These are phyloP conservation scores for Ogataea nakhonphanomensis DNA, from an alignment of 805 yeast species.

Conservation along the genomic window DNA sequence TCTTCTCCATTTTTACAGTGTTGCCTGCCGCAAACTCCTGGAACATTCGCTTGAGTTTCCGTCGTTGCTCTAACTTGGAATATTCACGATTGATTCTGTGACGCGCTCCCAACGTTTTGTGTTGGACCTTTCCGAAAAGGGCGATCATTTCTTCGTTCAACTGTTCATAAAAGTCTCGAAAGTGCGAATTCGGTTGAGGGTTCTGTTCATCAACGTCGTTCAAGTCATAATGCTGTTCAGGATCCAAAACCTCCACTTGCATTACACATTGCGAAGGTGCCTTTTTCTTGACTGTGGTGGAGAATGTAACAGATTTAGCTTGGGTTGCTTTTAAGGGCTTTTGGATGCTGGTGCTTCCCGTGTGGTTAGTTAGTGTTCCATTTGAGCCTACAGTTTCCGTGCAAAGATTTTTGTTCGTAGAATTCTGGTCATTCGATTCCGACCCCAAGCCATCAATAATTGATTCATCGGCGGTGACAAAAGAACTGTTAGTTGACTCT, in stretches of 20 bases:
- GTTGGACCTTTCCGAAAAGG: conserved; percentile 23
- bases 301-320: conserved; percentile 16
- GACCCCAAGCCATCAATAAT: neutral
- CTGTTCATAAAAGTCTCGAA: conserved; percentile 14
- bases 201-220: neutral
- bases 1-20: conserved; percentile 60
- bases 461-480: conserved; percentile 26
- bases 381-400: neutral
- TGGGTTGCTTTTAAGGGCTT: neutral
- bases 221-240: conserved; percentile 5
- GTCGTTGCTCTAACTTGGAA: conserved; percentile 19
- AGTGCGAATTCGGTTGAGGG: conserved; percentile 8
- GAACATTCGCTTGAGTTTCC: conserved; percentile 28
- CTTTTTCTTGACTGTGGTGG: conserved; percentile 10
- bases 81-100: conserved; percentile 16
- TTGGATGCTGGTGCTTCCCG: neutral
- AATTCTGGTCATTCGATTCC: neutral
- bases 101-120: conserved; percentile 24
- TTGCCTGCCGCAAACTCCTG: conserved; percentile 49
- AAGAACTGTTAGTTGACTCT: conserved; percentile 12
- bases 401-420: neutral
- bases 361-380: conserved; percentile 1
- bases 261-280: conserved; percentile 1
- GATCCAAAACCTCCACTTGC: conserved; percentile 12
- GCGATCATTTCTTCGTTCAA: conserved; percentile 18